phyloP scores from a whole-genome alignment of 331 rosid genomes.

The Malus hybrid region DNA sequence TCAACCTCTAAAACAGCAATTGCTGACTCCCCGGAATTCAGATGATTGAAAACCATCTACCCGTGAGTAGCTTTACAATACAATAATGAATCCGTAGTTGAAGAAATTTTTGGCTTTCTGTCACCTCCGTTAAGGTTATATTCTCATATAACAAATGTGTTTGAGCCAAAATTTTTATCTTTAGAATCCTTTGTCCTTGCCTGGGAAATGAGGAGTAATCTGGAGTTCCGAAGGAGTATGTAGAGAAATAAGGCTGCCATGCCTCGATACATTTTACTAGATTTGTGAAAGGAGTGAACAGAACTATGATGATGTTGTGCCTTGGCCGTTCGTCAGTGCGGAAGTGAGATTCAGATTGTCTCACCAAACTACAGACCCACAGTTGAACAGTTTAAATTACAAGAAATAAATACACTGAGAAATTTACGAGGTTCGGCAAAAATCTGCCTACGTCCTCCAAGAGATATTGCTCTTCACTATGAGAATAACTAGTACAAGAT shows the following conservation, averaged over 20 bases:
- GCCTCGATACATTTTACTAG: not conserved
- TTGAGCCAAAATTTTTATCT: not conserved
- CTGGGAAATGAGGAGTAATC: not conserved
- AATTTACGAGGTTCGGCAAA: too few species aligned
- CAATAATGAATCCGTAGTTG: not conserved
- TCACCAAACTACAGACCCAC: too few species aligned
- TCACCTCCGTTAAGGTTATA: not conserved
- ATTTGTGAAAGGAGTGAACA: not conserved
- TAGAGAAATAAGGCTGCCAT: not conserved
- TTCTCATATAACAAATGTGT: not conserved
- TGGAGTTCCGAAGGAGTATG: not conserved
- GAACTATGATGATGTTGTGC: not conserved
- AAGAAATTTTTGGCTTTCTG: not conserved
- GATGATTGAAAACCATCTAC: too few species aligned
- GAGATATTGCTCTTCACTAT: too few species aligned
- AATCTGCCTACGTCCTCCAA: too few species aligned
- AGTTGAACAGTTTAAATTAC: too few species aligned
- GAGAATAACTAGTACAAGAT: too few species aligned
- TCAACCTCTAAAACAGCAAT: not conserved
- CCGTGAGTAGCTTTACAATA: not conserved
- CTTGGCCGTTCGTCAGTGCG: too few species aligned
- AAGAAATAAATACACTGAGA: too few species aligned
- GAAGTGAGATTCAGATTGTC: too few species aligned
- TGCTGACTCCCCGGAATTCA: not conserved
- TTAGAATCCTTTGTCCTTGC: not conserved